These are phyloP conservation scores for Agaricus blazei DNA, from an alignment of 768 basidiomycete species.

Conservation along the genomic window DNA sequence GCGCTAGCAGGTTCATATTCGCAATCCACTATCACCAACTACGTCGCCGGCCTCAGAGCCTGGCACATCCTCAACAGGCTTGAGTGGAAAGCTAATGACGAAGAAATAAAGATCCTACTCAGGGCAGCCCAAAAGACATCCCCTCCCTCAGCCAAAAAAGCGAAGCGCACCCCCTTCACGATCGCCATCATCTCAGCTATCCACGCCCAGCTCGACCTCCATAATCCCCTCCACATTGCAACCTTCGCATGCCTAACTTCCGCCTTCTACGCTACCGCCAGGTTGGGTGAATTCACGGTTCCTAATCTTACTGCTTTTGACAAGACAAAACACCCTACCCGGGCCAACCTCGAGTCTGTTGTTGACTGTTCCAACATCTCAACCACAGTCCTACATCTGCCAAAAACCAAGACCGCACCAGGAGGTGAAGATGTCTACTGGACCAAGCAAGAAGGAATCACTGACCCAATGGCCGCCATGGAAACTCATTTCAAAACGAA, in stretches of 20 bases:
- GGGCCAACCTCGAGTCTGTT: constrained; percentile 12
- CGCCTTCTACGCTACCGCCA: constrained; percentile 15
- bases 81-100: constrained; percentile 14
- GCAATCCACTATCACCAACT: constrained; percentile 14
- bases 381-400: constrained; percentile 7
- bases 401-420: background rate
- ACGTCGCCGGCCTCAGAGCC: constrained; percentile 22
- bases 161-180: constrained; percentile 14
- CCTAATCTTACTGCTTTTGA: constrained; percentile 14
- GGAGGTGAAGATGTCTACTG: constrained; percentile 5
- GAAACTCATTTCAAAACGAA: constrained; percentile 21
- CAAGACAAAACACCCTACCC: constrained; percentile 8
- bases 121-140: constrained; percentile 10
- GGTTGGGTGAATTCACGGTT: constrained; percentile 21
- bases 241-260: constrained; percentile 22
- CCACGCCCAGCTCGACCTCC: constrained; percentile 12
- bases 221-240: constrained; percentile 18
- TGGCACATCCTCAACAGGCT: constrained; percentile 27
- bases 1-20: constrained; percentile 16
- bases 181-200: constrained; percentile 6
- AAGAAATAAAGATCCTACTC: constrained; percentile 3
- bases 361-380: background rate
- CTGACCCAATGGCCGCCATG: constrained; percentile 17
- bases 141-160: constrained; percentile 11
- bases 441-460: constrained; percentile 12